Conservation (phyloP, 768 basidiomycete species). For the Leccinum variicolor region DNA sequence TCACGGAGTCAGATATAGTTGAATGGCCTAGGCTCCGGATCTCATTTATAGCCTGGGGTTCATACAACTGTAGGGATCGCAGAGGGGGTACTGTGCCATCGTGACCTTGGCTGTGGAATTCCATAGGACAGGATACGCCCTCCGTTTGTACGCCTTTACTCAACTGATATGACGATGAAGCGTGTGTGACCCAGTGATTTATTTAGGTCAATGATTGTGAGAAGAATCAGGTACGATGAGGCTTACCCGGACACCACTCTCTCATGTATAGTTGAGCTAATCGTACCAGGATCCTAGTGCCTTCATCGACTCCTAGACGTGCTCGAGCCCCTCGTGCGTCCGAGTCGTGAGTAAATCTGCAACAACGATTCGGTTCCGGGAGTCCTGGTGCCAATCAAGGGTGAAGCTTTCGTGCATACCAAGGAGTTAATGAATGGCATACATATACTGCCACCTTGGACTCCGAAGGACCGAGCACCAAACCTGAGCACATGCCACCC, state of each 20-base stretch:
- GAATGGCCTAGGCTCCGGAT: too few species aligned
- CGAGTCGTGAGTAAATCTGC: background rate
- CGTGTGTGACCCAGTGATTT: background rate
- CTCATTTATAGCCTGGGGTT: background rate
- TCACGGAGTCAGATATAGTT: too few species aligned
- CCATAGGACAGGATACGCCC: background rate
- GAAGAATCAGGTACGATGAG: background rate
- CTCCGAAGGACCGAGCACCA: background rate
- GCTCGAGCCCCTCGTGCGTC: background rate
- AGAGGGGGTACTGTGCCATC: background rate
- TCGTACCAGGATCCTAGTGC: background rate
- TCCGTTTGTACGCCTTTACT: background rate
- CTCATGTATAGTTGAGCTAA: background rate
- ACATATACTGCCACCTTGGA: background rate
- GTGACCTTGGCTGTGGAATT: background rate
- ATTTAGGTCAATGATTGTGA: background rate
- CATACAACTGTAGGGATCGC: background rate
- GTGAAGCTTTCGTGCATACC: background rate
- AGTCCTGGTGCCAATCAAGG: background rate
- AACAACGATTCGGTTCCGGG: background rate
- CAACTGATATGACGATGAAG: background rate
- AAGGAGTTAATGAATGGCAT: background rate
- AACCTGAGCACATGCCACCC: background rate
- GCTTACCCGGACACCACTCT: background rate
- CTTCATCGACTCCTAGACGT: background rate